Base-by-base conservation (phyloP, 108 stramenopile species). In the Skeletonema potamos region DNA sequence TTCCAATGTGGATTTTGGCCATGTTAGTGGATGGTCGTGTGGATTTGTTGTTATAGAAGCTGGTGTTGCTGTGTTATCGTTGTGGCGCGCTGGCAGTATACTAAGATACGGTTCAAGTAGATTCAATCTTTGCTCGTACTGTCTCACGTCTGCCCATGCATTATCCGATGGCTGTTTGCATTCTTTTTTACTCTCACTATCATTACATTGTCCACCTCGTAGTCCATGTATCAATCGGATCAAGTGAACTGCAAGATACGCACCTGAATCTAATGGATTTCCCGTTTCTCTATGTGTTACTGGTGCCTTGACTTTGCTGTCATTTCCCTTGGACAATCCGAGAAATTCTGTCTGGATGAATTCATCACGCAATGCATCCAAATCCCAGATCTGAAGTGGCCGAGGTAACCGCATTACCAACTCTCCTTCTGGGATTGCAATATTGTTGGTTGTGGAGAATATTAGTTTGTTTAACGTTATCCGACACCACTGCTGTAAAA, bases 301-400 rank as follows among this genome's bases (percentile, higher is more conserved):
- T 6, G 15, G 22, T 8, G 58, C 55, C 7, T 36, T 60, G 8
- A 37, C 39, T 51, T 15, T 30, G 32, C n/a, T 32, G 27, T 41
- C 30, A 27, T 55, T 6, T 15, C 28, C 48, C 62, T 18, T 46
- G 22, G 64, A 65, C 6, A 79, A 41, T 61, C 81, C 83, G 30
- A 87, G 83, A 58, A 90, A 78, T 10, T 83, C 63, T 56, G 64
- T 33, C 32, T 76, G 73, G 32, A 90, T 81, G 11, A 58, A 88
- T 39, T 75, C 62, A 68, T 91, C 88, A 12, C 89, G 77, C 20
- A 89, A 74, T 18, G 92, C 90, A 81, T 93, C 92, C 72, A 88
- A 68, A 77, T 93, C 92, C 90, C 90, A 90, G 39, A 93, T 72
- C 81, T 89, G 90, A 24, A 87, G 62, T 24, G 74, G 72, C 9